Percentiles rank a stretch among this genome's conserved stretches.
These are phyloP conservation scores for Phlyctochytrium planicorne DNA, from an alignment of 192 early-diverging fungal species.

Conservation along the genomic window DNA sequence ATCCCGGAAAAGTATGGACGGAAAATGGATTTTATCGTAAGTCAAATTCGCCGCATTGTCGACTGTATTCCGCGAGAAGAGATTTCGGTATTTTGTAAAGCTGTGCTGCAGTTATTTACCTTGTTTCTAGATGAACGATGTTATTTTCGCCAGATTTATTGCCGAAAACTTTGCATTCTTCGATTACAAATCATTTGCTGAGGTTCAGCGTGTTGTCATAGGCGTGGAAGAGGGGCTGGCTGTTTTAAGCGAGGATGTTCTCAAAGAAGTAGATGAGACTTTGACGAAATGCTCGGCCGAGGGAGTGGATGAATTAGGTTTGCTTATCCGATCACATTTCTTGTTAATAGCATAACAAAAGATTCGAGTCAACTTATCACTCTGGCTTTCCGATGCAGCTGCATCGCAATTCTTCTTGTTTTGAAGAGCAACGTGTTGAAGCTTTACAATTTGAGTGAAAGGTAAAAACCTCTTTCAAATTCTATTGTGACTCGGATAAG, in stretches of 20 bases:
- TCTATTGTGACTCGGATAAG: neutral
- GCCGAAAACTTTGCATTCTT: slow-evolving; percentile 81
- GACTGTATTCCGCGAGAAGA: no score
- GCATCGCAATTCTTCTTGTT: slow-evolving; percentile 59
- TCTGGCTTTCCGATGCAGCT: slow-evolving; percentile 56
- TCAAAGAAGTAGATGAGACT: slow-evolving; percentile 33
- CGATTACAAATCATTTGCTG: slow-evolving; percentile 77
- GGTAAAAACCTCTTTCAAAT: slow-evolving; percentile 6
- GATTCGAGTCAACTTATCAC: slow-evolving; percentile 11
- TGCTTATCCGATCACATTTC: slow-evolving; percentile 21
- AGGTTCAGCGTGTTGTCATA: slow-evolving; percentile 75
- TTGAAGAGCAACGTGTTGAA: slow-evolving; percentile 64
- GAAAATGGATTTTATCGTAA: neutral
- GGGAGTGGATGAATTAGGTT: neutral
- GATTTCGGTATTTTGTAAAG: neutral
- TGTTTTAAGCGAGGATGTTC: slow-evolving; percentile 62
- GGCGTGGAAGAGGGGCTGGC: slow-evolving; percentile 72
- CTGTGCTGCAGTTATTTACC: neutral
- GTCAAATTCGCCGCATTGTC: neutral
- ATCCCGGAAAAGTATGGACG: neutral
- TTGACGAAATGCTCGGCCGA: neutral
- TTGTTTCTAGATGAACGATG: neutral
- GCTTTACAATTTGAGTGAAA: slow-evolving; percentile 49
- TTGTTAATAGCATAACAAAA: slow-evolving; percentile 32
- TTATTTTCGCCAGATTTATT: slow-evolving; percentile 69